Conservation (phyloP, 306 rosid genomes). For the Argentina anserina region DNA sequence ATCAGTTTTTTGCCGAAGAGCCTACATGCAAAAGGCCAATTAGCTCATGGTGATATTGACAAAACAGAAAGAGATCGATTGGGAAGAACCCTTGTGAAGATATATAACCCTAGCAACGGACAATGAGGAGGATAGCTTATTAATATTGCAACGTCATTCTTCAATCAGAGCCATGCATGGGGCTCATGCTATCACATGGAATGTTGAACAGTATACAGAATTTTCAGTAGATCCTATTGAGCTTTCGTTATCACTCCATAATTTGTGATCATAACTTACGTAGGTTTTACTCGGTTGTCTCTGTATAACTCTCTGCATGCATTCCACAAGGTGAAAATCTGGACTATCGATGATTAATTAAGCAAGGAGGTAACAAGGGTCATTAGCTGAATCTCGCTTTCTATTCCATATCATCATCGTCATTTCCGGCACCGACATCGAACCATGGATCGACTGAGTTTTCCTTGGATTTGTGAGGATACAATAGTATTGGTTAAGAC, state of each 20-base stretch:
- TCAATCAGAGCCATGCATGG: background rate
- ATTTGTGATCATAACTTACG: background rate
- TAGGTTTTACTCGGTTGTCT: background rate
- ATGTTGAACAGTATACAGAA: conserved; percentile 18
- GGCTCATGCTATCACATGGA: conserved; percentile 33
- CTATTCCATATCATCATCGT: background rate
- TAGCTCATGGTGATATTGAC: conserved; percentile 1
- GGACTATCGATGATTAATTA: background rate
- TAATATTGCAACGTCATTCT: background rate
- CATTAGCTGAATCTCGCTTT: background rate
- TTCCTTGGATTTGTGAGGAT: background rate
- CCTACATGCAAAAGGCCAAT: background rate
- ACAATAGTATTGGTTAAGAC: background rate
- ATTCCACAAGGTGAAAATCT: background rate
- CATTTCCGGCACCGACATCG: background rate
- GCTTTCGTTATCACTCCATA: background rate
- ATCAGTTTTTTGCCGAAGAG: background rate
- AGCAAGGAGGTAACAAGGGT: background rate
- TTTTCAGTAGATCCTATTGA: background rate
- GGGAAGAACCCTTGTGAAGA: background rate
- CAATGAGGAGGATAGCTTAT: conserved; percentile 29
- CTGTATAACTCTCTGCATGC: too few relatives aligned
- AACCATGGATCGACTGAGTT: background rate
- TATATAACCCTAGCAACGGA: conserved; percentile 3
- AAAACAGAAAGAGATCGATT: background rate